Percentiles rank a stretch among this genome's conserved stretches.
phyloP scores from a whole-genome alignment of 129 eudicot species.

The Chrysanthemum makinoi region DNA sequence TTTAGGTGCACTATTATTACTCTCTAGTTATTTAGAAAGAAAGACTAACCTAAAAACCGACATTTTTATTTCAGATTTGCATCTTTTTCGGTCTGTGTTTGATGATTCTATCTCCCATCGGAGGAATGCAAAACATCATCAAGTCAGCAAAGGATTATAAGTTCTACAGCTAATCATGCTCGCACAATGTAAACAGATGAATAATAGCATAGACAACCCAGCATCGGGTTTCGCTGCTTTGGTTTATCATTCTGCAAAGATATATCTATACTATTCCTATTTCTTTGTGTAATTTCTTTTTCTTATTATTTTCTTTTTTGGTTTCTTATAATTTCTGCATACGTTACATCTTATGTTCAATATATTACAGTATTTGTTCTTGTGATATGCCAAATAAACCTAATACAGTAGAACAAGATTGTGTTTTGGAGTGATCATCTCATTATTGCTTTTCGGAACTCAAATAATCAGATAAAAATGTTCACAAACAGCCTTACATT shows the following conservation, averaged over 20 bases:
- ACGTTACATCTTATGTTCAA: slow-evolving; percentile 7
- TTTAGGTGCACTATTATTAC: neutral
- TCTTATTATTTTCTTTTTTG: slow-evolving; percentile 2
- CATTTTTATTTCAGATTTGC: slow-evolving; percentile 53
- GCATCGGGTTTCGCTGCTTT: slow-evolving; percentile 15
- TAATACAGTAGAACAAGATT: no score
- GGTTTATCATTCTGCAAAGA: slow-evolving; percentile 23
- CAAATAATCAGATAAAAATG: no score
- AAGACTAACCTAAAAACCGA: slow-evolving; percentile 4
- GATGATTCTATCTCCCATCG: slow-evolving; percentile 70
- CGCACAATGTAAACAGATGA: neutral
- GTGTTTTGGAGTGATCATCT: no score
- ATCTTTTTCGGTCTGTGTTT: slow-evolving; percentile 56
- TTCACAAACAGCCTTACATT: no score
- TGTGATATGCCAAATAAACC: neutral
- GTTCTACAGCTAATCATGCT: slow-evolving; percentile 50
- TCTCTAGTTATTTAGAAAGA: neutral
- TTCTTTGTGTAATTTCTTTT: neutral
- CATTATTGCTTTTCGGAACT: no score
- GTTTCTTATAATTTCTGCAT: neutral
- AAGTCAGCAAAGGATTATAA: slow-evolving; percentile 47
- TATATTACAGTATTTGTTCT: neutral
- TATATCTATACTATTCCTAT: slow-evolving; percentile 15
- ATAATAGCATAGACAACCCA: slow-evolving; percentile 24
- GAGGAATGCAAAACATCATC: slow-evolving; percentile 61